Evolutionary conservation across 164 flowering plant species (phyloP), one percentile per base, ranked within the genome.

Genomic region (Paratinospora sagittata): DNA sequence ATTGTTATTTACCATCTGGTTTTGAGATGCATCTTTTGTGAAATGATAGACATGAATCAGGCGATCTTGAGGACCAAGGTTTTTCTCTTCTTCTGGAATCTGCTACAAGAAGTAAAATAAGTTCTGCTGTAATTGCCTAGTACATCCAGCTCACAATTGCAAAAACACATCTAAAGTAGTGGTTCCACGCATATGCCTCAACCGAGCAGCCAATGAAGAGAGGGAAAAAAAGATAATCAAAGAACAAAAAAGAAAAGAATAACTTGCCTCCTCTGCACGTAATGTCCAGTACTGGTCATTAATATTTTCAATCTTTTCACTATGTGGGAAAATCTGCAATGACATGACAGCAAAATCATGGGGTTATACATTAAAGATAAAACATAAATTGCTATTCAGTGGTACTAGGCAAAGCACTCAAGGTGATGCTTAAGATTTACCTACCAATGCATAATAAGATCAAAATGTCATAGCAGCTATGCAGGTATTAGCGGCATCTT

Each of bases 41-140:
- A 96, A 96, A 80, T 96, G 99, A 80, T 93, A 93, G 62, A 91
- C 99, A 82, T 93, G 97, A 77, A 93, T 91, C 81, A 96, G 73
- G 27, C 95, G 96, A 84, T 91, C 96, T 17, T 88, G 88, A 58
- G 95, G 91, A 73, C 91, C 92, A 76, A 93, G 90, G 70, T 88
- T 87, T 83, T 91, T 96, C 82, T 96, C 99, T 78, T 96, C 99
- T 79, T 96, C 99, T 16, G 99, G 99, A 69, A 96, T 88, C 99
- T 96, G 85, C 21, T 36, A 72, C 0, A 55, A 55, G 24, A 55
- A 55, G 61, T 19, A 55, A 55, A 17, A 6, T 21, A 55, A 55
- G 24, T 55, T n/a, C 8, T 9, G 8, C 26, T 19, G 7, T 23
- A 1, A 16, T 19, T 6, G 61, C 26, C 12, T 0, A 14, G 2